phyloP scores from a whole-genome alignment of 2,329 filamentous ascomycete genomes.

The Zarea fungicola region DNA sequence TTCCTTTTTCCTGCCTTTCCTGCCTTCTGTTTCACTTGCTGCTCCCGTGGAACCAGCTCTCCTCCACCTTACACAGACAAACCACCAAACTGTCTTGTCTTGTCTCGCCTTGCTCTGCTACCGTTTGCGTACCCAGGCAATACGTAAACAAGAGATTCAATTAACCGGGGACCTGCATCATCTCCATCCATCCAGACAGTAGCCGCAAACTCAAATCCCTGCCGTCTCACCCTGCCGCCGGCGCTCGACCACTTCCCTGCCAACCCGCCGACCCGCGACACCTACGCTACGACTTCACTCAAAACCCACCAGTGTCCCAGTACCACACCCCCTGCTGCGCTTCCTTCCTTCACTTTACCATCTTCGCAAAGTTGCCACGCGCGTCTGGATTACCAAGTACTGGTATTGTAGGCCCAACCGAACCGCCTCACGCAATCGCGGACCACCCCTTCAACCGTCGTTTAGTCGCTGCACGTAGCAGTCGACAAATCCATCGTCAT shows the following conservation, averaged over 20 bases:
- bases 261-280: neutral
- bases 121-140: conserved; percentile 1
- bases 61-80: neutral
- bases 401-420: too few relatives aligned
- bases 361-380: too few relatives aligned
- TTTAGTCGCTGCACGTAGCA: conserved; percentile 12
- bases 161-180: too few relatives aligned
- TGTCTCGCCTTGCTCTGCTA: conserved; percentile 7
- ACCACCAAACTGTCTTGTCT: too few relatives aligned
- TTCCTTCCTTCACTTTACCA: neutral
- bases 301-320: conserved; percentile 9
- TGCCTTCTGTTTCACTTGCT: neutral
- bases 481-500: conserved; percentile 23
- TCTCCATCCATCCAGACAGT: too few relatives aligned
- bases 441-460: conserved; percentile 10
- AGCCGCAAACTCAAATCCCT: conserved; percentile 10
- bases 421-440: conserved; percentile 5
- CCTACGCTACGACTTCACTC: neutral
- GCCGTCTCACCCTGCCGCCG: conserved; percentile 5
- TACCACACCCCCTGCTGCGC: neutral
- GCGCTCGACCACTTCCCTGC: neutral
- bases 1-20: neutral
- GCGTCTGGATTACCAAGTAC: too few relatives aligned
- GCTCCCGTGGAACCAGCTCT: neutral
- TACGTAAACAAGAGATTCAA: conserved; percentile 2